A percentile compares a stretch with the other conserved stretches of the same genome.
These are phyloP conservation scores for Aschersonia sp. DNA, from an alignment of 2,329 filamentous ascomycete species.

Conservation along the genomic window DNA sequence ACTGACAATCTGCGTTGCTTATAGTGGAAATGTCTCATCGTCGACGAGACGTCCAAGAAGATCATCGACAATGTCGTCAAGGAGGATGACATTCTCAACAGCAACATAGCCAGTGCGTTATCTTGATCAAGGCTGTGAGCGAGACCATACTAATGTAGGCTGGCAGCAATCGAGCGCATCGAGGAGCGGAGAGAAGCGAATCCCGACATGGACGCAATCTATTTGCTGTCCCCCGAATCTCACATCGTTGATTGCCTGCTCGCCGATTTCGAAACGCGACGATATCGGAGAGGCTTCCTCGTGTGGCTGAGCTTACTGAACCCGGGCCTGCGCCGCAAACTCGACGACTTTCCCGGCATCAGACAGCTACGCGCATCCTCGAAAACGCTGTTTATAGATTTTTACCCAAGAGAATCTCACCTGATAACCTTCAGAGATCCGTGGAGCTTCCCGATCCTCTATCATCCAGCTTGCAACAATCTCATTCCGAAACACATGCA, in stretches of 20 bases:
- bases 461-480: conserved; percentile 77
- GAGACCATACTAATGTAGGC: not conserved
- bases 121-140: too few species aligned
- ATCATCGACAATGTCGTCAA: conserved; percentile 83
- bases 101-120: conserved; percentile 79
- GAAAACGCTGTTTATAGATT: conserved; percentile 75
- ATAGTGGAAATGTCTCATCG: conserved; percentile 92
- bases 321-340: conserved; percentile 52
- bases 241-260: conserved; percentile 90
- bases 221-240: conserved; percentile 71
- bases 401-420: conserved; percentile 79
- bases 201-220: conserved; percentile 86
- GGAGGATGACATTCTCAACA: conserved; percentile 92
- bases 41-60: conserved; percentile 72
- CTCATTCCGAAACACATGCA: conserved; percentile 75
- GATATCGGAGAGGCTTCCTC: conserved; percentile 67
- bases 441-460: conserved; percentile 88
- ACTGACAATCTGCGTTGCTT: not conserved
- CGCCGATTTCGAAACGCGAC: conserved; percentile 74
- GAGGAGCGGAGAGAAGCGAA: conserved; percentile 74
- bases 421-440: conserved; percentile 86
- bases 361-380: conserved; percentile 67
- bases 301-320: conserved; percentile 75
- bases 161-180: conserved; percentile 79
- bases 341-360: conserved; percentile 56